phyloP scores from a whole-genome alignment of 352 stramenopile species.

The Globisporangium nagaii region DNA sequence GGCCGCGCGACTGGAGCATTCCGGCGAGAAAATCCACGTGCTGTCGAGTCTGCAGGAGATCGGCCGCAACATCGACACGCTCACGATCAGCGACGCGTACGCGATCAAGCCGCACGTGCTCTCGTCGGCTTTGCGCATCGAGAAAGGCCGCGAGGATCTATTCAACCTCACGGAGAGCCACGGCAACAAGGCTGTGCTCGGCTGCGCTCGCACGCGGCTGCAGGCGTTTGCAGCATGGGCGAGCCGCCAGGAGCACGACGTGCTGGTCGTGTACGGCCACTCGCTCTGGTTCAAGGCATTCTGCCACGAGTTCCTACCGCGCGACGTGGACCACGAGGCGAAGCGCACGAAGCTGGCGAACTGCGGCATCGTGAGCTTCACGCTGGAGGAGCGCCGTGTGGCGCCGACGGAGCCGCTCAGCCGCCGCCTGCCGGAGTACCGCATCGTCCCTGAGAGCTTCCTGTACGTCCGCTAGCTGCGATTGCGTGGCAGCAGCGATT shows the following conservation, averaged over 20 bases:
- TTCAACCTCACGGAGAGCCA: conserved; percentile 74
- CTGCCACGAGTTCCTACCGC: conserved; percentile 73
- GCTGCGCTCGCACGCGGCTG: conserved; percentile 51
- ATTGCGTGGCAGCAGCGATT: neutral
- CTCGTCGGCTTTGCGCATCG: conserved; percentile 16
- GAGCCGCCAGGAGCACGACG: conserved; percentile 44
- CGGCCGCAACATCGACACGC: conserved; percentile 78
- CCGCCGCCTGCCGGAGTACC: conserved; percentile 15
- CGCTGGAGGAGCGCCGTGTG: conserved; percentile 37
- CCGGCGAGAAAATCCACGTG: conserved; percentile 69
- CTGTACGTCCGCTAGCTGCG: neutral
- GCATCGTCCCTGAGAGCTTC: conserved; percentile 43
- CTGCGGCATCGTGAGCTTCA: conserved; percentile 71
- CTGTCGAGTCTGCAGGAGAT: conserved; percentile 83
- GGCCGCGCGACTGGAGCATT: conserved; percentile 39
- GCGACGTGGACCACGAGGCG: conserved; percentile 23
- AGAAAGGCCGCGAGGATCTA: conserved; percentile 56
- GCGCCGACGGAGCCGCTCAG: neutral
- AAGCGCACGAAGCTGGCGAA: conserved; percentile 73
- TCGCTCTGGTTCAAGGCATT: conserved; percentile 85
- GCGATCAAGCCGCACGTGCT: conserved; percentile 27
- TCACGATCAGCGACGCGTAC: conserved; percentile 64
- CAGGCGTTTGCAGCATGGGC: conserved; percentile 63
- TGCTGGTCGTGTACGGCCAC: conserved; percentile 80
- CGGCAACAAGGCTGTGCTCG: conserved; percentile 75